Evolutionary conservation across 2,329 filamentous ascomycete genomes (phyloP).

Genomic region (Microsporum audouinii): DNA sequence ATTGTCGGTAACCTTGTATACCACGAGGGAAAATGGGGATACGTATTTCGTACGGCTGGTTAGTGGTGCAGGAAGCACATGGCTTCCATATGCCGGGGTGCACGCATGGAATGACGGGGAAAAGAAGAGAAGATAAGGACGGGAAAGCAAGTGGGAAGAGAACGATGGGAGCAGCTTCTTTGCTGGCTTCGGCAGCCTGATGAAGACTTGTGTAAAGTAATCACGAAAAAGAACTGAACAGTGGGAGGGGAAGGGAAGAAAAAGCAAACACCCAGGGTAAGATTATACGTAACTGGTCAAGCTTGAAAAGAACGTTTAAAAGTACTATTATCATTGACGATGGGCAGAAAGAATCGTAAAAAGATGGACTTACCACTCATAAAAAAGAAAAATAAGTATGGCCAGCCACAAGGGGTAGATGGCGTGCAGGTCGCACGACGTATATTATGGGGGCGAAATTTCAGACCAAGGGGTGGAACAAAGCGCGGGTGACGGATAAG

Average conservation of each 20-base stretch:
- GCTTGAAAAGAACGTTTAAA: neutral
- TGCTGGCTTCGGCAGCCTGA: neutral
- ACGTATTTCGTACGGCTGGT: neutral
- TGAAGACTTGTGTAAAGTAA: neutral
- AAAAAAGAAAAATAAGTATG: neutral
- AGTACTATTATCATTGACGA: neutral
- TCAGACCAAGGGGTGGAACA: neutral
- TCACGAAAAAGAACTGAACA: neutral
- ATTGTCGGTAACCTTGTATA: neutral
- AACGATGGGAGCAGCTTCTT: neutral
- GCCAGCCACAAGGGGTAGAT: neutral
- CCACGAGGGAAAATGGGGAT: neutral
- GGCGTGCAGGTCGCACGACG: neutral
- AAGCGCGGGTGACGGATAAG: neutral
- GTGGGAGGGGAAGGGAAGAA: neutral
- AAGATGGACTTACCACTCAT: neutral
- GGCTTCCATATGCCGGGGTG: neutral
- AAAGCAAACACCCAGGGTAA: neutral
- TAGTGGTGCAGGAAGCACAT: constrained; percentile 1
- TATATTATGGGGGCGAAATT: neutral
- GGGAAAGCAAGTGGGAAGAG: neutral
- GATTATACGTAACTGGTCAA: neutral
- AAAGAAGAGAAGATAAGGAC: neutral
- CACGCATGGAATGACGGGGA: neutral
- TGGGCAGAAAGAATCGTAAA: neutral